Conservation (phyloP, 495 filamentous ascomycete species). For the Tuber melanosporum region DNA sequence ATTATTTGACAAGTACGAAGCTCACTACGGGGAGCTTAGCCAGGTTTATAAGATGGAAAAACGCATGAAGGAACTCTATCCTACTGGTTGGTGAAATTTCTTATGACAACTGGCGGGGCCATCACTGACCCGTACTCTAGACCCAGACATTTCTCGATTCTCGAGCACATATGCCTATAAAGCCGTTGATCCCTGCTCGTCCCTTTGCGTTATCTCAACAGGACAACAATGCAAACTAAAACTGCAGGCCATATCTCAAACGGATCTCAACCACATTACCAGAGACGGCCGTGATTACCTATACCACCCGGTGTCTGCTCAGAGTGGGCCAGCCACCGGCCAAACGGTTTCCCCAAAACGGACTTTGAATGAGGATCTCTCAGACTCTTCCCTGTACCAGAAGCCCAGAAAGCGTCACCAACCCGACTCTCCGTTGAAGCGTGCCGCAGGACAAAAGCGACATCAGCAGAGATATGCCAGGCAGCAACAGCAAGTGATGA, state of each 20-base stretch:
- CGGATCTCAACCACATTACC: slow-evolving; percentile 44
- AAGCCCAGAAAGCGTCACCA: slow-evolving; percentile 75
- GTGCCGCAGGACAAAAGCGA: slow-evolving; percentile 68
- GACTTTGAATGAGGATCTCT: slow-evolving; percentile 29
- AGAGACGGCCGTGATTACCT: slow-evolving; percentile 23
- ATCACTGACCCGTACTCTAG: slow-evolving; percentile 41
- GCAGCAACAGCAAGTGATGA: slow-evolving; percentile 22
- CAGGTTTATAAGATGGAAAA: slow-evolving; percentile 85
- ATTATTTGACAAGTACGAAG: slow-evolving; percentile 91
- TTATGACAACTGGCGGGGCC: slow-evolving; percentile 4
- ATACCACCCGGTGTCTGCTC: slow-evolving; percentile 8
- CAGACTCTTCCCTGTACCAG: slow-evolving; percentile 40
- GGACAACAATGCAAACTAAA: slow-evolving; percentile 64
- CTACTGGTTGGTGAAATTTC: slow-evolving; percentile 48
- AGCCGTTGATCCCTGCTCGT: slow-evolving; percentile 66
- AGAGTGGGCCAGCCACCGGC: slow-evolving; percentile 22
- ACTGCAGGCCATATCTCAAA: slow-evolving; percentile 44
- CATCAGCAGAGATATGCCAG: slow-evolving; percentile 64
- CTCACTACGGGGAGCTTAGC: slow-evolving; percentile 81
- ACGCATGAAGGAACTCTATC: slow-evolving; percentile 86
- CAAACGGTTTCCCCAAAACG: slow-evolving; percentile 35
- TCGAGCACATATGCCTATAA: slow-evolving; percentile 63
- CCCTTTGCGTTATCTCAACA: slow-evolving; percentile 76
- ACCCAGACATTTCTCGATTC: slow-evolving; percentile 71
- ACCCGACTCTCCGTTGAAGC: slow-evolving; percentile 81